A percentile compares a stretch with the other conserved stretches of the same genome.
Evolutionary conservation across 495 filamentous ascomycete species (phyloP).

Genomic region (Hypoxylon trugodes): DNA sequence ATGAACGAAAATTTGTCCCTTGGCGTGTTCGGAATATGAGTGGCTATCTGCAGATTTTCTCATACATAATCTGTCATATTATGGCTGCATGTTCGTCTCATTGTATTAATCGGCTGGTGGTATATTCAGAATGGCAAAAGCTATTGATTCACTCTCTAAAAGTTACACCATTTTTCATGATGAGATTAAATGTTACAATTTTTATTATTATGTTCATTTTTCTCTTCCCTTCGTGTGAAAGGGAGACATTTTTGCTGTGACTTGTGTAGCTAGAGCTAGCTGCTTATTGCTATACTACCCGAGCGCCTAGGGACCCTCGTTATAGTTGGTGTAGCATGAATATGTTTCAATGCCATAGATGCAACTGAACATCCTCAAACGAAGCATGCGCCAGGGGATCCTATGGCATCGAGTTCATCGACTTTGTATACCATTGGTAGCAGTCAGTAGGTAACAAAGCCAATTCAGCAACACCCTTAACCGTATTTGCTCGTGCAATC

Average conservation of each 20-base stretch:
- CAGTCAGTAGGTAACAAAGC: no score
- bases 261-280: background rate
- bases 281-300: background rate
- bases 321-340: no score
- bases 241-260: background rate
- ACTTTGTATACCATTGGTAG: no score
- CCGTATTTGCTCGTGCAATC: no score
- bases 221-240: background rate
- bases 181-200: background rate
- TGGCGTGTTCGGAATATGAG: background rate
- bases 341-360: no score
- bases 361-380: no score
- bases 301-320: no score
- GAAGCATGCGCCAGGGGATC: no score
- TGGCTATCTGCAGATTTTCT: background rate
- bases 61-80: background rate
- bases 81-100: background rate
- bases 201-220: background rate
- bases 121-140: conserved; percentile 17
- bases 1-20: background rate
- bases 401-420: no score
- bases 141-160: conserved; percentile 21
- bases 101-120: conserved; percentile 9
- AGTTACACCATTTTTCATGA: background rate
- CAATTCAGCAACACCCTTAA: no score